Percentiles rank a stretch among this genome's conserved stretches.
Evolutionary conservation across 179 eudicot species (phyloP).

Genomic region (Beta corolliflora): DNA sequence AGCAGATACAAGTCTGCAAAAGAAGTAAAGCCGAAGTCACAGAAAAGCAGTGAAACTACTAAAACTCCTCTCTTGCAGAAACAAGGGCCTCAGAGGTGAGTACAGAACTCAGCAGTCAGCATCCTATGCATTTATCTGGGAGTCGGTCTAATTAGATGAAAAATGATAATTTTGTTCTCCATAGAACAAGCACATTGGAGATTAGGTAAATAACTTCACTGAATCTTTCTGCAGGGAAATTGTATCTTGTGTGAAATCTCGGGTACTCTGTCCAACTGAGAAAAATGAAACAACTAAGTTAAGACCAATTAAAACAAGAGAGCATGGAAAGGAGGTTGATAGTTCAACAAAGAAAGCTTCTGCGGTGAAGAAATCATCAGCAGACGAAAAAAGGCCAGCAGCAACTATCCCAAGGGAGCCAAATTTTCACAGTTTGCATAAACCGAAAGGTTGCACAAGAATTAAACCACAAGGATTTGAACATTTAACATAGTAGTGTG

Average conservation of each 20-base stretch:
- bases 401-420: conserved; percentile 54
- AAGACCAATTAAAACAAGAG: conserved; percentile 27
- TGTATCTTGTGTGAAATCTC: conserved; percentile 22
- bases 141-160: no score
- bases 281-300: conserved; percentile 31
- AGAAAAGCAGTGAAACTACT: conserved; percentile 31
- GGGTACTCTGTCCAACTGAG: conserved; percentile 29
- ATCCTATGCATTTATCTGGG: not conserved
- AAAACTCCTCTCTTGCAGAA: conserved; percentile 33
- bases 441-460: conserved; percentile 40
- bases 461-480: conserved; percentile 20
- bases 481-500: not conserved
- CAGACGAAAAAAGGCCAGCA: conserved; percentile 38
- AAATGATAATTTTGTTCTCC: no score
- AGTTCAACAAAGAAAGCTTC: conserved; percentile 27
- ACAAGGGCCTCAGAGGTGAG: conserved; percentile 56
- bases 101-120: not conserved
- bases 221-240: conserved; percentile 29
- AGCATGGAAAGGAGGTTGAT: conserved; percentile 22
- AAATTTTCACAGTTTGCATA: conserved; percentile 43
- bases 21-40: conserved; percentile 23
- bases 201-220: no score
- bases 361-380: conserved; percentile 26
- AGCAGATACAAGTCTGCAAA: conserved; percentile 34
- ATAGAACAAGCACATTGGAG: no score